Base-by-base conservation (phyloP, 768 basidiomycete genomes). In the Pisolithus marmoratus region DNA sequence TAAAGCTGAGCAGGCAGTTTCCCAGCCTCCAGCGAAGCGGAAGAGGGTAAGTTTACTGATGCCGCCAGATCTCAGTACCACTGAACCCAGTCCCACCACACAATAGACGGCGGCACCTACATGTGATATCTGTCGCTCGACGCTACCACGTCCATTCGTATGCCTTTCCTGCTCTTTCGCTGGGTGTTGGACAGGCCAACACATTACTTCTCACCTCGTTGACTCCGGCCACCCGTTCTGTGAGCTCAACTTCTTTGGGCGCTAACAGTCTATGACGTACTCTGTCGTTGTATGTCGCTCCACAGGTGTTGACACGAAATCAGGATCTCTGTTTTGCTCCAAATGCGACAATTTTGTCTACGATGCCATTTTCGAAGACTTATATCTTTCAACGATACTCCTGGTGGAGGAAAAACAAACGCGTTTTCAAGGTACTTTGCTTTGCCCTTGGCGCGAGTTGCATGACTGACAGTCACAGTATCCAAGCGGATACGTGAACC, bases 281-380 rank as follows among this genome's bases (percentile, higher is more conserved):
- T 34, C 34, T 5, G 34, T 34, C 38, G 15, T 3, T 44, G 12
- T 42, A 41, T 14, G 34, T 34, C 38, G 15, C 20, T 26, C 20
- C 40, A 42, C 41, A 94, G 92, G 85, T 60, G 80, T 81, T 24
- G 91, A 94, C 64, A 72, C 80, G 4, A 80, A 79, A 56, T 79
- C 83, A 0, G 92, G 93, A n/a, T 73, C 74, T 9, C 70, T 94
- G 2, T 94, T 80, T 61, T 94, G 93, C 63, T 64, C 71, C 2
- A 71, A 75, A 31, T 94, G 92, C 69, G 75, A 84, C 36, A 86
- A 93, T 62, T 84, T 90, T 53, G 76, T 90, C 22, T 85, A 85
- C 58, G 74, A 87, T 55, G 56, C 75, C 12, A 65, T 62, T 2
- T 60, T 91, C 34, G 81, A 82, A 38, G 64, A 68, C 8, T 51